These are phyloP conservation scores for Podosphaera xanthii DNA, from an alignment of 2,329 filamentous ascomycete species.

Conservation along the genomic window DNA sequence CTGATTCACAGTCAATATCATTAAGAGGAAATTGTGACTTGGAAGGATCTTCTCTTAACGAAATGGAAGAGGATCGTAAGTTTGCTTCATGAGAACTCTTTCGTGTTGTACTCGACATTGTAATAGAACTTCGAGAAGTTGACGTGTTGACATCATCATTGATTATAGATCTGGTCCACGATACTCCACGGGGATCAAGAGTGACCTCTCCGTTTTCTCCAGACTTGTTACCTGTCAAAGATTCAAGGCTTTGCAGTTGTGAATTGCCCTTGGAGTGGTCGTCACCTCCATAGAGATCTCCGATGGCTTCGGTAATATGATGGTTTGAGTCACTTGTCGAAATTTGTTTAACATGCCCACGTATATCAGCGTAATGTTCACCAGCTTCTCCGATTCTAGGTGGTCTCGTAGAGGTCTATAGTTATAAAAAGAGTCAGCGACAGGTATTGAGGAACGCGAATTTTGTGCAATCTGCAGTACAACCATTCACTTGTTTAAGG, in stretches of 20 bases:
- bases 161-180: conserved; percentile 9
- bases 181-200: conserved; percentile 9
- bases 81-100: conserved; percentile 14
- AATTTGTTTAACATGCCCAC: conserved; percentile 14
- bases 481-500: conserved; percentile 9
- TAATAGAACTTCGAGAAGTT: conserved; percentile 14
- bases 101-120: conserved; percentile 12
- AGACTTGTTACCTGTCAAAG: not conserved
- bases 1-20: conserved; percentile 52
- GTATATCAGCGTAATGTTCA: conserved; percentile 16
- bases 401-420: conserved; percentile 17
- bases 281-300: conserved; percentile 45
- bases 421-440: conserved; percentile 9
- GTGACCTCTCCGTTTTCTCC: conserved; percentile 7
- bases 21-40: conserved; percentile 42
- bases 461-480: conserved; percentile 4
- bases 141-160: conserved; percentile 11
- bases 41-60: conserved; percentile 24
- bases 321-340: conserved; percentile 44
- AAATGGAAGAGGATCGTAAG: conserved; percentile 19
- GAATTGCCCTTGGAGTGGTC: conserved; percentile 28
- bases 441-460: conserved; percentile 2
- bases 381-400: conserved; percentile 17
- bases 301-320: conserved; percentile 56
- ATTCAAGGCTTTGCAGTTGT: conserved; percentile 27